These are phyloP conservation scores for Coniosporium tulheliwenetii DNA, from an alignment of 2,329 filamentous ascomycete species.

Conservation along the genomic window DNA sequence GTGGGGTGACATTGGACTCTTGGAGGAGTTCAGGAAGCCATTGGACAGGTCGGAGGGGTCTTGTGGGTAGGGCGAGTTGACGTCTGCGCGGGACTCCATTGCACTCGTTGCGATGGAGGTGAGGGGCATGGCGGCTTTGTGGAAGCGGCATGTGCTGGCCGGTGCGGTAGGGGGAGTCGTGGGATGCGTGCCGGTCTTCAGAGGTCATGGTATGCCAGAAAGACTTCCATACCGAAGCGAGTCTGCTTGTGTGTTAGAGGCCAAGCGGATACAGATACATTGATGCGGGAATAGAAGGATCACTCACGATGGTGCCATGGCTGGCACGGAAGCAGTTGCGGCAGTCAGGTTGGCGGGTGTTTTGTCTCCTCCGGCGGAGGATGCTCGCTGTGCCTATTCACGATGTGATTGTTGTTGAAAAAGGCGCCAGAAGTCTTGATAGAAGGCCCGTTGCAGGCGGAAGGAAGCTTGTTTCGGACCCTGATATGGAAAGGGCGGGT, in stretches of 20 bases:
- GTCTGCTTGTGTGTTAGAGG: conserved; percentile 22
- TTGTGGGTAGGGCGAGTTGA: conserved; percentile 61
- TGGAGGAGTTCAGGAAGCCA: conserved; percentile 44
- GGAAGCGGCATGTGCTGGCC: conserved; percentile 80
- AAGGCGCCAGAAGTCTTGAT: too few species aligned
- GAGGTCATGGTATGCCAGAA: conserved; percentile 84
- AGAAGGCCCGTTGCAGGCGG: too few species aligned
- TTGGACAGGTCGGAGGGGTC: conserved; percentile 45
- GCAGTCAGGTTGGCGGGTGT: conserved; percentile 4
- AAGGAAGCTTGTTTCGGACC: too few species aligned
- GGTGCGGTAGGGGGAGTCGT: conserved; percentile 84
- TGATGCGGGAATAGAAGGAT: background rate
- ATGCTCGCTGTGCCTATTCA: too few species aligned
- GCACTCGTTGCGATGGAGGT: conserved; percentile 77
- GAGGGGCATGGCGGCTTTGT: conserved; percentile 62
- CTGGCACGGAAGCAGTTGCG: conserved; percentile 7
- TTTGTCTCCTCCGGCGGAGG: too few species aligned
- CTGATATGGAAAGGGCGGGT: too few species aligned
- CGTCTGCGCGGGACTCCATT: conserved; percentile 72
- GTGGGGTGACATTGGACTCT: conserved; percentile 40
- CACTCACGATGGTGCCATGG: conserved; percentile 2
- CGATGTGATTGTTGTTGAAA: too few species aligned
- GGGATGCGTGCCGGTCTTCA: conserved; percentile 70
- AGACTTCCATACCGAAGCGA: conserved; percentile 62
- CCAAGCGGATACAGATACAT: background rate